phyloP scores from a whole-genome alignment of 805 yeast species.

The Candida qinlingensis region DNA sequence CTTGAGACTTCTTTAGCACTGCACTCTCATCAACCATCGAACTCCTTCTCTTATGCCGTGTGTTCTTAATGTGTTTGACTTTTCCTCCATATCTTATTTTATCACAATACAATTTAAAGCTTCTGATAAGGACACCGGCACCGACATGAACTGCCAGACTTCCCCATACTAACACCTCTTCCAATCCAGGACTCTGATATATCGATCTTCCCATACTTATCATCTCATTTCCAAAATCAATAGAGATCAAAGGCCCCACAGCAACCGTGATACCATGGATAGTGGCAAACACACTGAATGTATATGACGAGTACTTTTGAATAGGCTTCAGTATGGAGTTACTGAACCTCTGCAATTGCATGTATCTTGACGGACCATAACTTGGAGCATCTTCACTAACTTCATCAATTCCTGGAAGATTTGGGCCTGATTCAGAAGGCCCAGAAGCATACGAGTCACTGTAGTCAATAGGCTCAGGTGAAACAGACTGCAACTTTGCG shows the following conservation, averaged over 20 bases:
- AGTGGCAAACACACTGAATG: constrained; percentile 50
- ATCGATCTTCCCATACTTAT: constrained; percentile 56
- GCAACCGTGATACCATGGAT: constrained; percentile 54
- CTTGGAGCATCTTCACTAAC: no score
- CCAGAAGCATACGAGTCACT: no score
- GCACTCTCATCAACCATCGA: constrained; percentile 18
- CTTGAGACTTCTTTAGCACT: not conserved
- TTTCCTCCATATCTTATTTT: constrained; percentile 21
- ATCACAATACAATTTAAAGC: constrained; percentile 29
- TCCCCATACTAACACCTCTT: constrained; percentile 42
- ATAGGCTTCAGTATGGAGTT: constrained; percentile 14
- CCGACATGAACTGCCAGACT: constrained; percentile 43
- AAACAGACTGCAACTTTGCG: no score
- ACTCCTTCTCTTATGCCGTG: constrained; percentile 12
- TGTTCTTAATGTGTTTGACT: constrained; percentile 19
- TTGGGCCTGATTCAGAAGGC: no score
- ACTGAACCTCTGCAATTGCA: not conserved
- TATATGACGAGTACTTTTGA: constrained; percentile 59
- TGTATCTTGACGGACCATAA: not conserved
- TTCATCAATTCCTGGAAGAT: no score
- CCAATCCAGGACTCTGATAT: constrained; percentile 52
- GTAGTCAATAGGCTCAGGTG: no score
- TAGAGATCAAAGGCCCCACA: constrained; percentile 45
- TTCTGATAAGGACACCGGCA: constrained; percentile 46
- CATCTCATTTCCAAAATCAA: constrained; percentile 43